phyloP scores from a whole-genome alignment of 208 protist genomes.

The Leishmania braziliensis region DNA sequence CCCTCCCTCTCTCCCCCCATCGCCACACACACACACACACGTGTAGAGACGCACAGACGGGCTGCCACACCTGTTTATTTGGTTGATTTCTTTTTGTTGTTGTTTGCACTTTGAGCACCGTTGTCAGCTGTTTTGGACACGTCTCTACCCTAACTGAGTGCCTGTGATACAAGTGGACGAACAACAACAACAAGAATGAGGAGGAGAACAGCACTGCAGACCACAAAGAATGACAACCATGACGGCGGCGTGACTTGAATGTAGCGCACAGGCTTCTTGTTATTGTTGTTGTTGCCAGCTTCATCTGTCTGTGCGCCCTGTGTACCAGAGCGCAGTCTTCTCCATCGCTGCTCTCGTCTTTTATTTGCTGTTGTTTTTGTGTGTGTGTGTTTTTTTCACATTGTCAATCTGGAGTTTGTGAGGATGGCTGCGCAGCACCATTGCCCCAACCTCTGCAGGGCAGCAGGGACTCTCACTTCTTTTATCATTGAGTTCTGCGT shows the following conservation, averaged over 20 bases:
- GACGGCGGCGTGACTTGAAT: background rate
- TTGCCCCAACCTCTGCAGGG: background rate
- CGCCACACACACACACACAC: background rate
- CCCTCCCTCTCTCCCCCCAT: background rate
- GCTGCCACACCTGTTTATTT: background rate
- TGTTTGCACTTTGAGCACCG: background rate
- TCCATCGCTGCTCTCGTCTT: background rate
- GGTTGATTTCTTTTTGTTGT: constrained; percentile 15
- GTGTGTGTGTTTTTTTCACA: background rate
- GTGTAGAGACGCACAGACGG: background rate
- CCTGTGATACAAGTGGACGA: background rate
- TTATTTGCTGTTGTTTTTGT: background rate
- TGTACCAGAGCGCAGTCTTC: background rate
- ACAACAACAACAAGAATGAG: background rate
- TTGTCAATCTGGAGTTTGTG: background rate
- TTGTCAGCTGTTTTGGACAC: no score
- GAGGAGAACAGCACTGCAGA: background rate
- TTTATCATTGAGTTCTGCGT: background rate
- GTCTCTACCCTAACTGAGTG: background rate
- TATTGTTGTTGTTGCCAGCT: background rate
- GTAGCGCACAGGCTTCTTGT: background rate
- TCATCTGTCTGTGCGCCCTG: background rate
- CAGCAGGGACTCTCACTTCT: background rate
- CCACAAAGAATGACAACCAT: no score
- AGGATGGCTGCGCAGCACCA: background rate